phyloP scores from a whole-genome alignment of 1,284 basidiomycete species.

The Pisolithus thermaeus region DNA sequence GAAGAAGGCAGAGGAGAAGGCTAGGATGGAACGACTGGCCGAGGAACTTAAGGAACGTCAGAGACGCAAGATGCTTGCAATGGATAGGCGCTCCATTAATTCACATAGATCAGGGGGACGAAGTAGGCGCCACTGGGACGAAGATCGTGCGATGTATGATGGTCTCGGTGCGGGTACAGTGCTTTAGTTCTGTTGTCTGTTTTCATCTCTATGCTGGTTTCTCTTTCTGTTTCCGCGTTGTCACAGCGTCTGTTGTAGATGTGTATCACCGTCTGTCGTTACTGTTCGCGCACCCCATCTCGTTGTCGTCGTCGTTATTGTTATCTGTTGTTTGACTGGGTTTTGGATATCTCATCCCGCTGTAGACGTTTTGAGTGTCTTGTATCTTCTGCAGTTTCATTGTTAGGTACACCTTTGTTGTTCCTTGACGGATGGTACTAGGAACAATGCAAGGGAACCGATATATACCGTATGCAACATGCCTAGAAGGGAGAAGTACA shows the following conservation, averaged over 20 bases:
- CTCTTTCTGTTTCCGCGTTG: constrained; percentile 1
- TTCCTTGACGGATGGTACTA: not conserved
- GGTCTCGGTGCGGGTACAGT: constrained; percentile 16
- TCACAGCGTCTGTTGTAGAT: no score
- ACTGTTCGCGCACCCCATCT: not conserved
- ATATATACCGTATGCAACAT: no score
- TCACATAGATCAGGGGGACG: constrained; percentile 17
- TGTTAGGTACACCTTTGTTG: constrained; percentile 9
- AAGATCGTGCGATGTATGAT: constrained; percentile 30
- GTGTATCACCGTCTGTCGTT: constrained; percentile 3
- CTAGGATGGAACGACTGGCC: constrained; percentile 37
- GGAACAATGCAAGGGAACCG: no score
- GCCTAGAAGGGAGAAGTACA: no score
- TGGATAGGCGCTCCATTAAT: constrained; percentile 27
- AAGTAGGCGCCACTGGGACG: constrained; percentile 15
- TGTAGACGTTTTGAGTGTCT: constrained; percentile 22
- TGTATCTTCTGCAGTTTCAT: constrained; percentile 15
- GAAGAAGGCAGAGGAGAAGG: constrained; percentile 41
- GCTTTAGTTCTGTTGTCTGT: constrained; percentile 13
- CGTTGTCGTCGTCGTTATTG: not conserved
- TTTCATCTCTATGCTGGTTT: constrained; percentile 6
- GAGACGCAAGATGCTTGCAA: constrained; percentile 23
- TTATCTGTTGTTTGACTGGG: constrained; percentile 1
- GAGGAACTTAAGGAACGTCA: constrained; percentile 35
- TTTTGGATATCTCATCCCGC: constrained; percentile 18